phyloP scores from a whole-genome alignment of 371 early-diverging fungal species.

The Nematocida sp. region DNA sequence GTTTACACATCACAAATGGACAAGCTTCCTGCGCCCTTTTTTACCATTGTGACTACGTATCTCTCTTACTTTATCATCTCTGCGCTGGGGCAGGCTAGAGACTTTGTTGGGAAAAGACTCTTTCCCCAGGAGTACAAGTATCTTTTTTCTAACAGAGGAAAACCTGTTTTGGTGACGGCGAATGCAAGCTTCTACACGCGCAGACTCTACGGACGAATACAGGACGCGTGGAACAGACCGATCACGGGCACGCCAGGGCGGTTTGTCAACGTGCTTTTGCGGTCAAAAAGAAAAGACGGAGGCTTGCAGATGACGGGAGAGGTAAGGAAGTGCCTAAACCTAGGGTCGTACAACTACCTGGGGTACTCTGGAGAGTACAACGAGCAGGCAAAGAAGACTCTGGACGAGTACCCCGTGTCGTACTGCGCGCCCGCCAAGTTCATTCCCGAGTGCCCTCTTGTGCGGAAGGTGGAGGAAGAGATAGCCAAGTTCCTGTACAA shows the following conservation, averaged over 20 bases:
- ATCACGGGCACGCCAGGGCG: constrained; percentile 88
- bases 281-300: constrained; percentile 75
- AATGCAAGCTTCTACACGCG: constrained; percentile 91
- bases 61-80: constrained; percentile 84
- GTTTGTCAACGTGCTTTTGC: constrained; percentile 74
- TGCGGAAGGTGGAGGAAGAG: constrained; percentile 74
- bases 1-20: too few relatives aligned
- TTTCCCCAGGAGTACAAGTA: constrained; percentile 69
- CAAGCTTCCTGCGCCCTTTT: constrained; percentile 38
- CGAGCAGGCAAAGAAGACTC: constrained; percentile 80
- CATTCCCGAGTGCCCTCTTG: constrained; percentile 68
- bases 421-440: constrained; percentile 66
- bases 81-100: constrained; percentile 69
- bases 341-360: constrained; percentile 96
- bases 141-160: constrained; percentile 69
- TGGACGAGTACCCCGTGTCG: constrained; percentile 64
- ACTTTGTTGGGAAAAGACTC: constrained; percentile 71
- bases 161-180: constrained; percentile 80
- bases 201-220: constrained; percentile 80
- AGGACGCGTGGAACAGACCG: constrained; percentile 91
- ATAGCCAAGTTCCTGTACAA: constrained; percentile 88
- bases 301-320: constrained; percentile 77
- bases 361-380: constrained; percentile 86
- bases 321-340: constrained; percentile 75
- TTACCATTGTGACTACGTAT: constrained; percentile 78